Conservation (phyloP, 345 rosid genomes). For the Populus pruinosa region DNA sequence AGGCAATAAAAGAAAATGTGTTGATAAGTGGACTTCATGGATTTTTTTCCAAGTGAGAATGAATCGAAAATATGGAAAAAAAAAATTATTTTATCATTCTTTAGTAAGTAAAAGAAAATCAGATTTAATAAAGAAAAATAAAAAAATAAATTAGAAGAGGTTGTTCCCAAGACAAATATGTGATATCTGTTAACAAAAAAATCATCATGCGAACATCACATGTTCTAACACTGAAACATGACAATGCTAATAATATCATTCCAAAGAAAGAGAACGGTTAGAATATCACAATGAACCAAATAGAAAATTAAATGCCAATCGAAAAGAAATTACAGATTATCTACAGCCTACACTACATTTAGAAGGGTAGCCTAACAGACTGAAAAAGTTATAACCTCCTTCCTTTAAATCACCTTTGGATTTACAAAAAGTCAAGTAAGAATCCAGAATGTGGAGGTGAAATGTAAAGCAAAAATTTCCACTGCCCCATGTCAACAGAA, state of each 20-base stretch:
- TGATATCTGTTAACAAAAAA: neutral
- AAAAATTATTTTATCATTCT: neutral
- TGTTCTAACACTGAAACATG: conserved; percentile 15
- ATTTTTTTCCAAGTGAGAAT: neutral
- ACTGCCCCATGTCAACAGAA: neutral
- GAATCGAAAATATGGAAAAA: neutral
- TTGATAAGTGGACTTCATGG: conserved; percentile 1
- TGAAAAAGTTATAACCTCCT: conserved; percentile 17
- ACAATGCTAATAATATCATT: conserved; percentile 4
- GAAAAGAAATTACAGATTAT: neutral
- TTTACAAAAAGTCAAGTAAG: conserved; percentile 17
- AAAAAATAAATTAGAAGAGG: neutral
- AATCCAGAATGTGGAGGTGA: conserved; percentile 5
- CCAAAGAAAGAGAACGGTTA: neutral
- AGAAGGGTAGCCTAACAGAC: conserved; percentile 12
- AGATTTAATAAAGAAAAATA: neutral
- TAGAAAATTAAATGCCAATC: neutral
- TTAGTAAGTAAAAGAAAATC: neutral
- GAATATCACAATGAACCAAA: neutral
- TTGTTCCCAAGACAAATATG: neutral
- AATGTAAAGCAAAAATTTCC: neutral
- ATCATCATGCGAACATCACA: neutral
- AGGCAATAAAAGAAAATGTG: conserved; percentile 20
- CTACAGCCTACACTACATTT: neutral
- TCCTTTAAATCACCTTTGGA: conserved; percentile 17